Evolutionary conservation across 176 grass and related monocot genomes (phyloP), one percentile per base, ranked within the genome.

Genomic region (Ananas comosus): DNA sequence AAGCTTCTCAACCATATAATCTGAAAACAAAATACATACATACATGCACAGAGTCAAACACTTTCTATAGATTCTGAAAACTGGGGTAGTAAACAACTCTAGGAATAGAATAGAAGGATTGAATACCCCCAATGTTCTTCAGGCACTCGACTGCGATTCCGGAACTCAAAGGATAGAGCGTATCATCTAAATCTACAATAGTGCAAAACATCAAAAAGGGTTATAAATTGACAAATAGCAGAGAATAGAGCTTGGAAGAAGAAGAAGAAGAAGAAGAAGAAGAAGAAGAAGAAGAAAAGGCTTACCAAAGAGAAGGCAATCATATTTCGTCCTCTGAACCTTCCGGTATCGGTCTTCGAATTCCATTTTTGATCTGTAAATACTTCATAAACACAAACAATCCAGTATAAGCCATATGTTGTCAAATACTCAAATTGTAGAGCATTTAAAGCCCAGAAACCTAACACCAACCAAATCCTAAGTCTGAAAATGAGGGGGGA

Each of bases 301-400:
- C 74, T 59, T 91, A 99, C 95, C 95, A 13, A 99, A 99, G 24
- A 99, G 82, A 48, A 99, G 90, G 72, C 90, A 93, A 64, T 99
- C 90, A 69, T 81, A 99, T 68, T 82, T 88, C 22, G 84, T 74
- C 27, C 74, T 78, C 78, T 91, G 79, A 65, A 80, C 74, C 78
- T 80, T 83, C 57, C 73, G 73, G 85, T 88, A 96, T 48, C 80
- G 75, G 61, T 85, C 82, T 19, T 96, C 88, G 53, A 86, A 88
- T 82, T 96, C 87, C 95, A 99, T 99, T 18, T 18, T 52, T 19
- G 12, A 48, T 71, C 50, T 13, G 61, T 53, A 17, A 51, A 33
- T 50, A 54, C 68, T 51, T 86, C 71, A 54, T 74, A 80, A 78
- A 73, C 33, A 29, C 28, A 33, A 76, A 77, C 51, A 58, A 70